Evolutionary conservation across 768 basidiomycete species (phyloP), one percentile per base, ranked within the genome.

Genomic region (Trametes punicea): DNA sequence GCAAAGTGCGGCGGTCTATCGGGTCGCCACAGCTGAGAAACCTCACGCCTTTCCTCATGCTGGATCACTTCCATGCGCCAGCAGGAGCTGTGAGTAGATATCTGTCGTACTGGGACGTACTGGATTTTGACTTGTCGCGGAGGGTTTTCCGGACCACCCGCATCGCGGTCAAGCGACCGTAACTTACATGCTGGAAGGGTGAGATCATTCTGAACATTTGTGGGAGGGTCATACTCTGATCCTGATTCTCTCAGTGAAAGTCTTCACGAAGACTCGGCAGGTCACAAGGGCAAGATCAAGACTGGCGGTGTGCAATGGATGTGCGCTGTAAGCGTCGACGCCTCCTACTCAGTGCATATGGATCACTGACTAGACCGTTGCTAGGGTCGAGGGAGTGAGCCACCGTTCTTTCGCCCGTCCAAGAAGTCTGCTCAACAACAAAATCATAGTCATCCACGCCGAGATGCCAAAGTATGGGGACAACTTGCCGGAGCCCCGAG

Each of bases 301-400:
- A 67, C 85, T 8, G 95, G 95, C 3, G 96, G 93, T 46, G 86
- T 97, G 2, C 95, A 98, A 66, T 97, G 94, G 92, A 96, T 96
- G 94, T 85, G 81, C 69, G 88, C 88, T 13, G 88, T 86, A 54
- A 73, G 81, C 70, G 13, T 6, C 34, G n/a, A 30, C n/a, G n/a
- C n/a, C 47, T 49, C 49, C 20, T 18, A 13, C 34, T 16, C 18
- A 30, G 16, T 7, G 15, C 23, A 11, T 10, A 1, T 25, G 3
- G 8, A 5, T 11, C 5, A 29, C 47, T 60, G 39, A 42, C 44
- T 10, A 33, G 5, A 8, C 2, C 9, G 11, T 2, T 20, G 1
- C 5, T 29, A 75, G 77, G 81, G 81, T 31, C 75, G 75, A 65
- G 90, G 90, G 45, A 89, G 74, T 75, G 38, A 71, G 73, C 61